Base-by-base conservation (phyloP, 2,329 filamentous ascomycete genomes). In the Truncatella angustata region DNA sequence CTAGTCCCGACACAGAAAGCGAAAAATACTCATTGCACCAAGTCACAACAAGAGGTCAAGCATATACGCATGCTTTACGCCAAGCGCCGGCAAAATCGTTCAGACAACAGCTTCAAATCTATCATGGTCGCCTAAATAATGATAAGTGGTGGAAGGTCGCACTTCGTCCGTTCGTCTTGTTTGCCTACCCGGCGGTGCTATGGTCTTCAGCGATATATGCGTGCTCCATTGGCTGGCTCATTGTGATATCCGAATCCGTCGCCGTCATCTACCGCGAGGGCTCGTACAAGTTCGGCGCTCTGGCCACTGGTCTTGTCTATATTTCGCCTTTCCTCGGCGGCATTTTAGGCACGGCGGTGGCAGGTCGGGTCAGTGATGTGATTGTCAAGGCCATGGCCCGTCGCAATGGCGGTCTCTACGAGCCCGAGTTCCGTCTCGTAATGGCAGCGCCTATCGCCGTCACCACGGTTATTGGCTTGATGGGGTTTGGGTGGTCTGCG, bases 401-500 rank as follows among this genome's bases (percentile, higher is more conserved):
- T 32, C 85, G 86, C 24, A 97, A 97, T 60, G 91, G 90, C n/a
- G 93, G 93, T 2, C 76, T 97, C 3, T 97, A 97, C 67, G 93
- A 97, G 68, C 93, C 93, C 1, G 93, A 97, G 69, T 97, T 95
- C 64, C 84, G 92, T 5, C 80, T 96, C 0, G 80, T 96, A 39
- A 96, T 97, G 93, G 90, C 85, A 0, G 71, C 87, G 3, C 93
- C 92, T 0, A 86, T 97, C 28, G 76, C 87, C 1, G 63, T 97
- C 50, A 84, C 85, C 3, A 97, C 92, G 0, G 84, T 86, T 1
- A 84, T 93, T 28, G 94, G 94, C 0, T 80, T 97, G 14, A 96
- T 97, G 85, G 93, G 91, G 2, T 97, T 94, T 63, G 93, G 93
- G n/a, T 97, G 93, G 94, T 91, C 88, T 9, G 90, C 88, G 0